Conservation (phyloP, 768 basidiomycete species). For the Tricholoma sp. region DNA sequence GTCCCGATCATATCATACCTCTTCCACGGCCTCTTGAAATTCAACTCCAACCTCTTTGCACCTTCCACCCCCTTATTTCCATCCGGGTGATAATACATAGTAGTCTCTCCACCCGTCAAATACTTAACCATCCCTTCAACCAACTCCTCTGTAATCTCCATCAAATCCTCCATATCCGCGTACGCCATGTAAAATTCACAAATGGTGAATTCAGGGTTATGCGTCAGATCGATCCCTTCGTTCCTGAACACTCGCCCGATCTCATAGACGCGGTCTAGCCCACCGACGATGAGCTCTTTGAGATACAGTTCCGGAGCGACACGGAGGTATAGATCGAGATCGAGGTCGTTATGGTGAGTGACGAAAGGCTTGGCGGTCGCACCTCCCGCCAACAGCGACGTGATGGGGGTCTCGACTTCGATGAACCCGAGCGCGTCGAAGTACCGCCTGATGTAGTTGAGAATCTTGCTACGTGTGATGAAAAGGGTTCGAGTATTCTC, state of each 20-base stretch:
- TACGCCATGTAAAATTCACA: conserved; percentile 99
- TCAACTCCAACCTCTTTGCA: conserved; percentile 61
- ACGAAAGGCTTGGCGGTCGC: conserved; percentile 99
- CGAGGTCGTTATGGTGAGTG: conserved; percentile 98
- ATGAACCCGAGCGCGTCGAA: conserved; percentile 90
- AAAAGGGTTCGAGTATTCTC: conserved; percentile 87
- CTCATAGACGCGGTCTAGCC: conserved; percentile 96
- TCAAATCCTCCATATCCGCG: conserved; percentile 97
- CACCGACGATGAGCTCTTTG: conserved; percentile 96
- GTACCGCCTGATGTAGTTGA: conserved; percentile 92
- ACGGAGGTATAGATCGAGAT: conserved; percentile 94
- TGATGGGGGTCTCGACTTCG: conserved; percentile 99
- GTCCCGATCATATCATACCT: conserved; percentile 97
- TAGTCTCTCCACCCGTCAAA: conserved; percentile 76
- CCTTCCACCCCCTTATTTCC: conserved; percentile 76
- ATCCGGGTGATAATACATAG: conserved; percentile 85
- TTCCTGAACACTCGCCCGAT: conserved; percentile 98
- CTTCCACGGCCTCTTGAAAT: conserved; percentile 97
- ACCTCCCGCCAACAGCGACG: conserved; percentile 92
- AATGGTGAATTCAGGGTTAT: conserved; percentile 97
- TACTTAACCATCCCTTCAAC: conserved; percentile 88
- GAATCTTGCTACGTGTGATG: conserved; percentile 79
- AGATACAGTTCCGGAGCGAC: conserved; percentile 97
- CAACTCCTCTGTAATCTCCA: conserved; percentile 94
- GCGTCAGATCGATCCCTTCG: conserved; percentile 97